Conservation (phyloP, 1,284 basidiomycete species). For the Gymnopus androsaceus region DNA sequence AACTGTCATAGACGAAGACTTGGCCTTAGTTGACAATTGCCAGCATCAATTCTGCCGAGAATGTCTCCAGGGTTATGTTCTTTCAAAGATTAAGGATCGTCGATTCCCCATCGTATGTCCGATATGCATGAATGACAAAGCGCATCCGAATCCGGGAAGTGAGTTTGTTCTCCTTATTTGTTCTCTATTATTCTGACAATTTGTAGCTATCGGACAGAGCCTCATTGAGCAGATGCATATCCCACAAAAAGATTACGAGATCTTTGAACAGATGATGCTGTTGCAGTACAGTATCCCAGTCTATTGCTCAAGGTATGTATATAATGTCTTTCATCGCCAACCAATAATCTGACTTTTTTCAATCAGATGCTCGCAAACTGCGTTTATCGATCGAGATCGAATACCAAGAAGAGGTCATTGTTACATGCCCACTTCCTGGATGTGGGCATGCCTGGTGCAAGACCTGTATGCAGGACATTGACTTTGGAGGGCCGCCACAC, state of each 20-base stretch:
- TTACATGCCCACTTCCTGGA: too few species aligned
- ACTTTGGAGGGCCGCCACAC: constrained; percentile 40
- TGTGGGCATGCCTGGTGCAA: too few species aligned
- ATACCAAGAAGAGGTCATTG: too few species aligned
- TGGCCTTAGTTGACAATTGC: constrained; percentile 49
- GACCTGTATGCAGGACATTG: constrained; percentile 47
- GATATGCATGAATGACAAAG: constrained; percentile 35
- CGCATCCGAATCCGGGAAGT: constrained; percentile 24
- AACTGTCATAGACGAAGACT: constrained; percentile 43
- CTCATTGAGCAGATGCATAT: constrained; percentile 55
- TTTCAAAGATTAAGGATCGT: constrained; percentile 50
- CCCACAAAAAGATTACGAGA: constrained; percentile 44
- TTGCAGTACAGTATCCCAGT: constrained; percentile 53
- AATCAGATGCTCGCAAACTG: too few species aligned
- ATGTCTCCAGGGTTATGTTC: constrained; percentile 50
- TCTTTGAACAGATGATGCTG: constrained; percentile 57
- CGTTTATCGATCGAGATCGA: too few species aligned
- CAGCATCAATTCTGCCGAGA: constrained; percentile 56
- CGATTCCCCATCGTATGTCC: constrained; percentile 67
- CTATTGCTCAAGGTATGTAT: constrained; percentile 54
- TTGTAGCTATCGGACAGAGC: too few species aligned
- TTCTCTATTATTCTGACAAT: background rate
- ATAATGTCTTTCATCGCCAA: constrained; percentile 24
- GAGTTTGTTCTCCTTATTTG: constrained; percentile 3
- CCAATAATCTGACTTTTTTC: too few species aligned